Percentiles rank a stretch among this genome's conserved stretches.
Conservation (phyloP, 495 filamentous ascomycete genomes). For the Aspergillus bertholletiae region DNA sequence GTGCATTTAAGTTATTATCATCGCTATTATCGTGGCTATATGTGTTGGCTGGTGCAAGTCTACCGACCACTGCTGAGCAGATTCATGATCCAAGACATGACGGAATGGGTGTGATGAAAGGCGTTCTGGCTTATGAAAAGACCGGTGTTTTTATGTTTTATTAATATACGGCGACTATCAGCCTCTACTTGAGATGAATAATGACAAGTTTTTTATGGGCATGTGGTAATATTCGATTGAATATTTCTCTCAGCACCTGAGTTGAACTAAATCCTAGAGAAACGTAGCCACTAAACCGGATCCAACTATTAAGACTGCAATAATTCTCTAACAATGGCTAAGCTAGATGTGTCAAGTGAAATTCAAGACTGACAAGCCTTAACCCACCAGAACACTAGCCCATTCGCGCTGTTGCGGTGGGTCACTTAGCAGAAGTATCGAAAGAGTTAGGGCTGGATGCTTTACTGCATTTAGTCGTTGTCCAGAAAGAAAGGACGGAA, state of each 20-base stretch:
- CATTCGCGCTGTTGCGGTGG: background rate
- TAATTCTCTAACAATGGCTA: too few species aligned
- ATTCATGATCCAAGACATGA: background rate
- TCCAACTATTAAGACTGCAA: too few species aligned
- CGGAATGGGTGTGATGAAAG: background rate
- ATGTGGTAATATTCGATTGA: too few species aligned
- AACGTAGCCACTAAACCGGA: background rate
- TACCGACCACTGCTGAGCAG: conserved; percentile 5
- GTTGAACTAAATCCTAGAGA: background rate
- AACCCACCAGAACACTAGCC: background rate
- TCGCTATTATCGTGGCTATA: conserved; percentile 26
- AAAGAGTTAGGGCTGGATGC: background rate
- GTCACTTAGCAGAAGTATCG: background rate
- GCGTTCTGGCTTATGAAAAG: background rate
- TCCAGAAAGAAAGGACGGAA: background rate
- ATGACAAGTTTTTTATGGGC: background rate
- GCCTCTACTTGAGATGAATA: background rate
- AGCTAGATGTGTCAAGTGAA: too few species aligned
- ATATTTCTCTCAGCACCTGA: too few species aligned
- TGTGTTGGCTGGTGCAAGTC: conserved; percentile 15
- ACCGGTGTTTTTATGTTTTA: too few species aligned
- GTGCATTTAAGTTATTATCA: conserved; percentile 25
- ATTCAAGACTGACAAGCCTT: too few species aligned
- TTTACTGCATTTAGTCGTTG: background rate
- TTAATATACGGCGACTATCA: too few species aligned